Conservation (phyloP, 2,329 filamentous ascomycete genomes). For the Lachnellula hyalina region DNA sequence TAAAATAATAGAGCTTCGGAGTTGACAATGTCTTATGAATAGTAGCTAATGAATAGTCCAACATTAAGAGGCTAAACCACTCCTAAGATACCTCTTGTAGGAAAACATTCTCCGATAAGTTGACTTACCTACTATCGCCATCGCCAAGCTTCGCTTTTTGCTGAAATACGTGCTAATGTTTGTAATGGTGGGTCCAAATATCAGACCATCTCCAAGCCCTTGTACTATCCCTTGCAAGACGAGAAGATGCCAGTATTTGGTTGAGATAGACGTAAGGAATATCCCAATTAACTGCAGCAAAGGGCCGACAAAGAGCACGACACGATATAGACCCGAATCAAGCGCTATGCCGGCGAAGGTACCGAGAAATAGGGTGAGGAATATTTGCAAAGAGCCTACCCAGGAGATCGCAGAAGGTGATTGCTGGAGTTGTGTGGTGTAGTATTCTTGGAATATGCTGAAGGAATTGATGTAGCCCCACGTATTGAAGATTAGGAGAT, state of each 20-base stretch:
- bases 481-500: slow-evolving; percentile 27
- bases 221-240: slow-evolving; percentile 36
- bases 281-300: slow-evolving; percentile 29
- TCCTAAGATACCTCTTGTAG: no score
- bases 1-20: no score
- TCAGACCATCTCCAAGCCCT: slow-evolving; percentile 35
- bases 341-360: slow-evolving; percentile 33
- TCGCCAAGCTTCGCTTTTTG: slow-evolving; percentile 31
- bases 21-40: no score
- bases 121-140: slow-evolving; percentile 21
- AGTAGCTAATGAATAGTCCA: no score
- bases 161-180: slow-evolving; percentile 37
- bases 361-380: slow-evolving; percentile 34
- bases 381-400: slow-evolving; percentile 38
- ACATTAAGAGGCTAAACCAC: no score
- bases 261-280: slow-evolving; percentile 33
- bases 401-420: slow-evolving; percentile 36
- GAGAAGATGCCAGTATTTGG: slow-evolving; percentile 36
- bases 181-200: slow-evolving; percentile 35
- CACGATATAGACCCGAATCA: slow-evolving; percentile 34
- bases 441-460: slow-evolving; percentile 38
- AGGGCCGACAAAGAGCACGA: slow-evolving; percentile 9
- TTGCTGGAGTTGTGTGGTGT: slow-evolving; percentile 28
- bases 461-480: slow-evolving; percentile 33
- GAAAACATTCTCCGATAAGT: no score